These are phyloP conservation scores for Cryptosporidium xiaoi DNA, from an alignment of 169 alveolate genomes.

Conservation along the genomic window DNA sequence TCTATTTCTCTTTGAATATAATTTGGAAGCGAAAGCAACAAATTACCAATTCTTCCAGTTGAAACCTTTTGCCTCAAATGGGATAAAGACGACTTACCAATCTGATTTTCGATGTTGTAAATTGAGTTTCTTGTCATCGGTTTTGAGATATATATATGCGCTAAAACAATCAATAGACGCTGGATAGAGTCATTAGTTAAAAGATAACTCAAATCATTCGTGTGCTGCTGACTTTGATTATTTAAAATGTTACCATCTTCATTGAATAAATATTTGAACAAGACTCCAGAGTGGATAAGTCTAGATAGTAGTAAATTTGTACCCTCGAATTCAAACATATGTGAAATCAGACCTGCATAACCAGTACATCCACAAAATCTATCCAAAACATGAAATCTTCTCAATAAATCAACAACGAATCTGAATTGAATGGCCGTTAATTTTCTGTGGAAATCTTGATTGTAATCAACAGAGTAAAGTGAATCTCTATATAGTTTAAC, in stretches of 20 bases:
- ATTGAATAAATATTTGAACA: constrained; percentile 25
- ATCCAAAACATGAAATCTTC: constrained; percentile 66
- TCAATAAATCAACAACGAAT: constrained; percentile 39
- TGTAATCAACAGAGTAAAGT: constrained; percentile 60
- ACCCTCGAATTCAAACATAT: constrained; percentile 69
- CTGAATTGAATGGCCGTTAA: constrained; percentile 66
- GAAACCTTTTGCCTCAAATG: constrained; percentile 23
- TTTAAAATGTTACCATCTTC: background rate
- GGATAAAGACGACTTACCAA: constrained; percentile 35
- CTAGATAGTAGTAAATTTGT: constrained; percentile 49
- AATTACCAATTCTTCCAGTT: constrained; percentile 45
- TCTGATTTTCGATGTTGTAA: constrained; percentile 21
- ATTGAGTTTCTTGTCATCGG: constrained; percentile 70
- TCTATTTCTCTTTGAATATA: constrained; percentile 40
- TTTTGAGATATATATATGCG: constrained; percentile 37
- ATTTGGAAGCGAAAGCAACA: constrained; percentile 59
- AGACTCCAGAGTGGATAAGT: constrained; percentile 54
- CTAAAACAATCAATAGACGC: constrained; percentile 36
- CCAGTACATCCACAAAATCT: constrained; percentile 61
- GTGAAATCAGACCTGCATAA: constrained; percentile 62
- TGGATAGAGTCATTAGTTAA: constrained; percentile 45
- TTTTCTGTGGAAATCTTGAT: constrained; percentile 60
- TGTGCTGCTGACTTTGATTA: background rate
- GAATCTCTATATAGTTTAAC: constrained; percentile 64
- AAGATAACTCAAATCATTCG: constrained; percentile 13